phyloP scores from a whole-genome alignment of 225 moss, liverwort and hornwort genomes.

The Marchantia paleacea region DNA sequence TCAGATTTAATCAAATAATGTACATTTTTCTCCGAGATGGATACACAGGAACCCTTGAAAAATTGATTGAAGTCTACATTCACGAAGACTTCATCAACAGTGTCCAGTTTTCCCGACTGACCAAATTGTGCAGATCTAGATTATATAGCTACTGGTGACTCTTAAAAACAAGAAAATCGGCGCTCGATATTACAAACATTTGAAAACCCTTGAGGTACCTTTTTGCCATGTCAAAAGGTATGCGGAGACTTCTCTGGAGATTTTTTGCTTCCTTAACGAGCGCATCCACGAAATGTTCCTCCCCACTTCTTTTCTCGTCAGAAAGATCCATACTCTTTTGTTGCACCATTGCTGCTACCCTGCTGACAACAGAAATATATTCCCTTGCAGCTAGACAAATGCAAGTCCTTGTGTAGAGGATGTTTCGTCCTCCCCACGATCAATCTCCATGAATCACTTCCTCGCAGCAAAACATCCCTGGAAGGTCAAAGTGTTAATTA shows the following conservation, averaged over 20 bases:
- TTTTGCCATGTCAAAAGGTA: conserved; percentile 56
- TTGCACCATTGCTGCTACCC: conserved; percentile 41
- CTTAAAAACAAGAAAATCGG: no score
- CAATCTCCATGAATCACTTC: conserved; percentile 4
- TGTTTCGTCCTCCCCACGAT: conserved; percentile 13
- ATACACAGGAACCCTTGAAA: no score
- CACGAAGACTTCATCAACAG: no score
- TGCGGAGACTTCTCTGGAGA: conserved; percentile 50
- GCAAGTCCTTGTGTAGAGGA: conserved; percentile 37
- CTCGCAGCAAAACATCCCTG: conserved; percentile 64
- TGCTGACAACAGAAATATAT: conserved; percentile 67
- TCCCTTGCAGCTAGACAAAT: conserved; percentile 82
- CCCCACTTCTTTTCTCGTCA: conserved; percentile 24
- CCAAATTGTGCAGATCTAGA: no score
- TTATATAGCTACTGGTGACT: no score
- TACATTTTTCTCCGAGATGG: no score
- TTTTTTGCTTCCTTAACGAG: conserved; percentile 51
- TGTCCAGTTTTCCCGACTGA: no score
- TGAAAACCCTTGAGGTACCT: conserved; percentile 69
- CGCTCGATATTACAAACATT: conserved; percentile 45
- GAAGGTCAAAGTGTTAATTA: background rate
- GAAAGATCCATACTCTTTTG: conserved; percentile 18
- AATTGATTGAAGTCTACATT: no score
- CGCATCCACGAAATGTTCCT: conserved; percentile 42
- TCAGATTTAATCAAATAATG: no score